These are phyloP conservation scores for Tolypocladium cylindrosporum DNA, from an alignment of 2,329 filamentous ascomycete species.

Conservation along the genomic window DNA sequence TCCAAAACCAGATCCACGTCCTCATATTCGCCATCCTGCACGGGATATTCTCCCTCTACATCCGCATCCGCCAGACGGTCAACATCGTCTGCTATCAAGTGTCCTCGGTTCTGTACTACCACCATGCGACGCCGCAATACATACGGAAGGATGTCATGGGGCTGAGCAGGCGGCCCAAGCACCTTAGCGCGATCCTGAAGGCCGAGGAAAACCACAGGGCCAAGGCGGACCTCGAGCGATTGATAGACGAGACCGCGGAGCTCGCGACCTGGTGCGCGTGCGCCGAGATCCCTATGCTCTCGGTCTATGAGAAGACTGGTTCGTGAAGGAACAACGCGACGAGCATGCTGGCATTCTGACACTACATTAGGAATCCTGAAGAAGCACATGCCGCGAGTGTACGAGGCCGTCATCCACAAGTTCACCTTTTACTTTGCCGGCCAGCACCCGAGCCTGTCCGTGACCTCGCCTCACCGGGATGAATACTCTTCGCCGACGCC, in stretches of 20 bases:
- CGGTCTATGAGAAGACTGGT: slow-evolving; percentile 90
- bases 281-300: slow-evolving; percentile 77
- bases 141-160: slow-evolving; percentile 78
- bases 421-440: slow-evolving; percentile 81
- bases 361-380: slow-evolving; percentile 67
- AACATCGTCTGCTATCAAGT: slow-evolving; percentile 69
- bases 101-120: slow-evolving; percentile 79
- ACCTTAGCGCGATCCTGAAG: slow-evolving; percentile 78
- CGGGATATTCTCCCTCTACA: slow-evolving; percentile 77
- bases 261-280: slow-evolving; percentile 88
- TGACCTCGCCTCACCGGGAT: slow-evolving; percentile 34
- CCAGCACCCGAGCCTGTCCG: slow-evolving; percentile 58
- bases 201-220: slow-evolving; percentile 60
- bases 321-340: slow-evolving; percentile 16
- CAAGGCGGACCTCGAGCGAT: slow-evolving; percentile 65
- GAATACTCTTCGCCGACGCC: slow-evolving; percentile 16
- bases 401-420: slow-evolving; percentile 68
- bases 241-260: slow-evolving; percentile 87
- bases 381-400: slow-evolving; percentile 75
- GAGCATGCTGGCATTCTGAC: slow-evolving; percentile 7
- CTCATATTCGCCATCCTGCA: slow-evolving; percentile 64
- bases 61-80: slow-evolving; percentile 71
- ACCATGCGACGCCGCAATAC: slow-evolving; percentile 88
- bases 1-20: slow-evolving; percentile 53
- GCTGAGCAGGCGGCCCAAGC: slow-evolving; percentile 65